These are phyloP conservation scores for Plasmodium gaboni DNA, from an alignment of 169 alveolate genomes.

Conservation along the genomic window DNA sequence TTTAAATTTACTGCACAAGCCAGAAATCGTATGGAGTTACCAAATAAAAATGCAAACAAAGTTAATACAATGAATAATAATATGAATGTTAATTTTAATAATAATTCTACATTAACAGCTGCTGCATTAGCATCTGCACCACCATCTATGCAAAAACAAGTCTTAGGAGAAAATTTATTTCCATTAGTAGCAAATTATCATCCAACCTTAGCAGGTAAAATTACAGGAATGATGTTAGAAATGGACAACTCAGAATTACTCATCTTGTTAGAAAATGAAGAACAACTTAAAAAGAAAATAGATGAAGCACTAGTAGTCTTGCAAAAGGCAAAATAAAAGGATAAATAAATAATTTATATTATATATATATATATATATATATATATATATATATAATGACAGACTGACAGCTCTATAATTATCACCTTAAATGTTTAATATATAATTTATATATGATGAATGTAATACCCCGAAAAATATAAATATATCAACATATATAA, in stretches of 20 bases:
- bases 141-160: constrained; percentile 94
- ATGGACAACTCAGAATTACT: constrained; percentile 95
- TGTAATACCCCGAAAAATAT: not conserved
- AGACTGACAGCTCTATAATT: too few relatives aligned
- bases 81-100: constrained; percentile 64
- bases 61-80: constrained; percentile 38
- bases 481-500: not conserved
- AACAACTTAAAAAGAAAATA: constrained; percentile 92
- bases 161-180: constrained; percentile 95
- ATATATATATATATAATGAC: not conserved
- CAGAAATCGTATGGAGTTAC: constrained; percentile 83
- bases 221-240: constrained; percentile 97
- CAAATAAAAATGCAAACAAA: constrained; percentile 65
- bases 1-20: constrained; percentile 89
- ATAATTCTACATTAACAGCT: constrained; percentile 83
- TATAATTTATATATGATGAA: not conserved
- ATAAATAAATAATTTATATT: not conserved
- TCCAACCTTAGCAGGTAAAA: constrained; percentile 95
- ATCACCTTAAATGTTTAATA: too few relatives aligned
- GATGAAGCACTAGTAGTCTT: constrained; percentile 94
- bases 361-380: not conserved
- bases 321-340: constrained; percentile 83
- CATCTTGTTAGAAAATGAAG: constrained; percentile 91
- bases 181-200: constrained; percentile 93
- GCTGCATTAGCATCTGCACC: constrained; percentile 90